Base-by-base conservation (phyloP, 2,329 filamentous ascomycete species). In the Ilyonectria sp. region DNA sequence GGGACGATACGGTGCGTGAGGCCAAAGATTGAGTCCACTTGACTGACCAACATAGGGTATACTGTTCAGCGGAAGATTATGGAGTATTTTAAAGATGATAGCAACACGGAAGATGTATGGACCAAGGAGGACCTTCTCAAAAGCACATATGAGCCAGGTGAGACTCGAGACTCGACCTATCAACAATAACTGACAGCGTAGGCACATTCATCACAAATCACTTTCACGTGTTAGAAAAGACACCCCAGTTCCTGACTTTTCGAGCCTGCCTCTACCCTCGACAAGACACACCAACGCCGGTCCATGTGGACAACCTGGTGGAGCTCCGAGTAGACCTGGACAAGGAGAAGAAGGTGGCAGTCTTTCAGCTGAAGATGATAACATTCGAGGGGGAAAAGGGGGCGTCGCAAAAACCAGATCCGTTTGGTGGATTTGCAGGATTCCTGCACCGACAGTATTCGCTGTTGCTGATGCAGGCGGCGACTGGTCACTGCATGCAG, bases 181-280 rank as follows among this genome's bases (percentile, higher is more conserved):
- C 17, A 17, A 43, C 7, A 43, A 5, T 21, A 35, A 23, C 29
- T 15, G 31, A 15, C 10, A 11, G 17, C 9, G 7, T 1, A 74
- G 71, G 63, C 26, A 75, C 73, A 11, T 67, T 52, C 21, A 59
- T 75, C 10, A 75, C 71, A 3, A 69, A 73, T 4, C 71, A 75
- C 10, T 70, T 73, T 37, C 0, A 57, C 8, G 56, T 74, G 0
- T 60, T 74, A 0, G 58, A 69, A 3, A 73, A 74, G 33, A 56
- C 66, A 0, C 63, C 72, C 3, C 64, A 49, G 1, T 65, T 65
- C 6, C 44, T 74, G 31, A 68, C 65, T 0, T 29, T 74, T 37
- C 69, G 73, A 11, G 65, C 63, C 3, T 74, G 72, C 7, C 50
- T 75, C 5, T 26, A 59, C 13, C 69, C 72, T 0, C 64, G 60